Base-by-base conservation (phyloP, 352 stramenopile genomes). In the Phytophthora fragariaefolia region DNA sequence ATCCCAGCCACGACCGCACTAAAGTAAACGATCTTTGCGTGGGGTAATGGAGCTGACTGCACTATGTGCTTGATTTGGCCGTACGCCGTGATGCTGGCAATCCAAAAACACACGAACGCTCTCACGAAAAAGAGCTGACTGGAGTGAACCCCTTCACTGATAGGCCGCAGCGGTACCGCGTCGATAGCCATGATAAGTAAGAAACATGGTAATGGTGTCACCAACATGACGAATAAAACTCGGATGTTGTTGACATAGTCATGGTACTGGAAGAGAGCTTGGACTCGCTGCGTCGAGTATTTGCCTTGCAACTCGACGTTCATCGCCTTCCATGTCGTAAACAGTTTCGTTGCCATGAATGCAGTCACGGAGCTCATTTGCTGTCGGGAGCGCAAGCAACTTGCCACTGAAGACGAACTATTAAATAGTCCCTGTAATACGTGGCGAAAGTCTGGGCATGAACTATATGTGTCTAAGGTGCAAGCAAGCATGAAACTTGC, bases 11-110 rank as follows among this genome's bases (percentile, higher is more conserved):
- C 45, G 18, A 71, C 10, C 1, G 64, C 40, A 17, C 52, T 24
- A 10, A 49, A 13, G 22, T 12, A 13, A 12, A 50, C n/a, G 4
- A 43, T 62, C 10, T 54, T 32, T 4, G 28, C 26, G 15, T 32
- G 40, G 4, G 38, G 43, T 3, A 59, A 36, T 17, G 54, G 42
- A 6, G 34, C 22, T 43, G 9, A n/a, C 12, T 26, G 18, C 2
- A 53, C 27, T 24, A 52, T 52, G 26, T 51, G 53, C 46, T 47
- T 68, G 22, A 63, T 43, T 4, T 62, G 47, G 46, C 22, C 40
- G 34, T 48, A 64, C 9, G 45, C 40, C 18, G 20, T 59, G 36
- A 42, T 40, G 26, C 12, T 49, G 45, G 22, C 30, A 13, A 51
- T 52, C 54, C 27, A 62, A 27, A 60, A 46, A 9, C 36, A 62